Conservation (phyloP, 202 grass and related monocot genomes). For the Brachypodium distachyon region DNA sequence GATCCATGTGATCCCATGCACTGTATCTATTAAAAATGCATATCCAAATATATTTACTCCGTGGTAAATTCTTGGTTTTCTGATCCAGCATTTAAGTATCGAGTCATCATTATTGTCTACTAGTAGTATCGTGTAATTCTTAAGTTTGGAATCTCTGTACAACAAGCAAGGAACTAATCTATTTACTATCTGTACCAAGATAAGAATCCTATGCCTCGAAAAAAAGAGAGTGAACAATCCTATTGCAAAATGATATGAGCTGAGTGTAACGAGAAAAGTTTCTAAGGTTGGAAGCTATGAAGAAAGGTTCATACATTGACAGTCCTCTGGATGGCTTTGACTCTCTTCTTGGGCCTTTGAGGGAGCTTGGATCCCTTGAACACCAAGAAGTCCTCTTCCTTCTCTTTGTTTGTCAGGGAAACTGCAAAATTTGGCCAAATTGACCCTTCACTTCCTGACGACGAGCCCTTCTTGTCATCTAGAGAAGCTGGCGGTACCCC, state of each 20-base stretch:
- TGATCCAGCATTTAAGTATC: neutral
- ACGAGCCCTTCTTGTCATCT: constrained; percentile 79
- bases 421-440: constrained; percentile 72
- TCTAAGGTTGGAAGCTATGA: neutral
- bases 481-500: constrained; percentile 14
- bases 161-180: constrained; percentile 12
- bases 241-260: neutral
- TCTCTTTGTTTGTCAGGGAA: constrained; percentile 74
- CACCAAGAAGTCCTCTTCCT: constrained; percentile 83
- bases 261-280: neutral
- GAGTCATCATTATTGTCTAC: neutral
- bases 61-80: neutral
- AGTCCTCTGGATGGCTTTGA: constrained; percentile 76
- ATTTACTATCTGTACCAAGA: neutral
- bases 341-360: constrained; percentile 85
- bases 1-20: constrained; percentile 24
- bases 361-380: constrained; percentile 94
- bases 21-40: constrained; percentile 16
- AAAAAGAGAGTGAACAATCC: neutral
- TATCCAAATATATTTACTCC: neutral
- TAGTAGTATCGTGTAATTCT: neutral
- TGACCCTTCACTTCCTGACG: constrained; percentile 67
- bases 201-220: constrained; percentile 11
- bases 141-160: constrained; percentile 18
- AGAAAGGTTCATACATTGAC: constrained; percentile 53